Evolutionary conservation across 805 yeast species (phyloP).

Genomic region (Ogataea salicorniae): DNA sequence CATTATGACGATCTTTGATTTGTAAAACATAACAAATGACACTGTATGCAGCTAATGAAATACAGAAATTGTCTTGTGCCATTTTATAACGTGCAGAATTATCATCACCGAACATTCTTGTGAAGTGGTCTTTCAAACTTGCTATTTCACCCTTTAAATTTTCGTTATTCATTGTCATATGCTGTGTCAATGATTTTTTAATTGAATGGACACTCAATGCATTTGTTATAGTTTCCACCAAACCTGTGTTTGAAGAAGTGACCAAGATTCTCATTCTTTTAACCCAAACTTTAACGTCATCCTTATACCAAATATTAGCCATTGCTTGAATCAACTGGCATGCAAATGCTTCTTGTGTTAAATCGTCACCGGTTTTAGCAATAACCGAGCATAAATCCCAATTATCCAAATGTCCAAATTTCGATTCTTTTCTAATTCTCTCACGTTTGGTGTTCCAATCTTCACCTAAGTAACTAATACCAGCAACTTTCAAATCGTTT

Average conservation of each 20-base stretch:
- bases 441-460: slow-evolving; percentile 85
- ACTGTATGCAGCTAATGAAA: slow-evolving; percentile 87
- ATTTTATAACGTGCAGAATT: slow-evolving; percentile 48
- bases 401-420: slow-evolving; percentile 78
- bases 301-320: slow-evolving; percentile 75
- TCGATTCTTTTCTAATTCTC: slow-evolving; percentile 72
- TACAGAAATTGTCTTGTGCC: slow-evolving; percentile 83
- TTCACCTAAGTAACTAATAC: slow-evolving; percentile 73
- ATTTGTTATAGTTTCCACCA: slow-evolving; percentile 94
- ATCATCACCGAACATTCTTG: slow-evolving; percentile 65
- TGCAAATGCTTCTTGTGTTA: slow-evolving; percentile 97
- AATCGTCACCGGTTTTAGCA: slow-evolving; percentile 92
- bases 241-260: slow-evolving; percentile 85
- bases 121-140: slow-evolving; percentile 73
- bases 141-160: slow-evolving; percentile 68
- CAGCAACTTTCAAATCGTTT: slow-evolving; percentile 85
- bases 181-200: slow-evolving; percentile 82
- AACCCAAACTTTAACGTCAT: slow-evolving; percentile 77
- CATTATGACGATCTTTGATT: slow-evolving; percentile 94
- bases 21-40: slow-evolving; percentile 85
- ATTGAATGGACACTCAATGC: slow-evolving; percentile 92
- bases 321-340: slow-evolving; percentile 88
- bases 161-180: slow-evolving; percentile 60
- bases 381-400: slow-evolving; percentile 97
- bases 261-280: slow-evolving; percentile 88